phyloP scores from a whole-genome alignment of 176 grass and related monocot genomes.

The Carex cristatella region DNA sequence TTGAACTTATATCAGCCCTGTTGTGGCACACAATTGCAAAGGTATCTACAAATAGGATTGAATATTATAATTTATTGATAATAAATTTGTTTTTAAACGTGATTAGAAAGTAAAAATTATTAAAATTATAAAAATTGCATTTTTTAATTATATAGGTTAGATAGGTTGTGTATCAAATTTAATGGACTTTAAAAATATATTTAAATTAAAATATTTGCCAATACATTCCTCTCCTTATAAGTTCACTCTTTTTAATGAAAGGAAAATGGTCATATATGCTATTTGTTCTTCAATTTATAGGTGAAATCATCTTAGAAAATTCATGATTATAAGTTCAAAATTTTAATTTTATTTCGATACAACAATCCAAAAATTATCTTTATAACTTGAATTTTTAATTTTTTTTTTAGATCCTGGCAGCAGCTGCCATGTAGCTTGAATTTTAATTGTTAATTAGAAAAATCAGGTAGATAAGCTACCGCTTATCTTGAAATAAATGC shows the following conservation, averaged over 20 bases:
- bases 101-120: background rate
- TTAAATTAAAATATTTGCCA: too few relatives aligned
- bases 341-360: background rate
- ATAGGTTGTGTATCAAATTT: background rate
- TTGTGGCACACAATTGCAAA: constrained; percentile 66
- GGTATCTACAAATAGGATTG: background rate
- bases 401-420: too few relatives aligned
- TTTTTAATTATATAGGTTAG: background rate
- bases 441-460: background rate
- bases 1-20: constrained; percentile 70
- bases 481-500: background rate
- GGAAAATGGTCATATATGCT: too few relatives aligned
- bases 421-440: background rate
- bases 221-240: too few relatives aligned
- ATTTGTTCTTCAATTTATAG: background rate
- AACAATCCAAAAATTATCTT: background rate
- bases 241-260: too few relatives aligned
- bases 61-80: background rate
- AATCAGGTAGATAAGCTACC: background rate
- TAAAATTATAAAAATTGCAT: background rate
- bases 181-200: background rate
- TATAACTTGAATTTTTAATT: background rate
- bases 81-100: background rate
- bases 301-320: background rate
- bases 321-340: background rate